Conservation (phyloP, 208 protist species). For the Herpetomonas samuelpessoai region DNA sequence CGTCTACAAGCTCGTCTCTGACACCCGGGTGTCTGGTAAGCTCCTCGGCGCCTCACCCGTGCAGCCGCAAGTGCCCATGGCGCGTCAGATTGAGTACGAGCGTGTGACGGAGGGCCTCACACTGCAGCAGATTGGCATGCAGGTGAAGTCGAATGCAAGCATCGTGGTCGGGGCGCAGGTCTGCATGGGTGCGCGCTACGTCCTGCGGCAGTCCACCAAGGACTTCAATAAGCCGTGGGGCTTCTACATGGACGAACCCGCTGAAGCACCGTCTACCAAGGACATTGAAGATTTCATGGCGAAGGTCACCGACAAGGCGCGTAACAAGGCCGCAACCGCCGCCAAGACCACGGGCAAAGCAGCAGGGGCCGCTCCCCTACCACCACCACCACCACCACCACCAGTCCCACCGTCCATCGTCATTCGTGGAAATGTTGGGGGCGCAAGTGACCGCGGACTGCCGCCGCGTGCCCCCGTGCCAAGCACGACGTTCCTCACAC, state of each 20-base stretch:
- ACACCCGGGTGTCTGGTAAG: slow-evolving; percentile 26
- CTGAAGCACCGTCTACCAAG: slow-evolving; percentile 14
- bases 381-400: too few relatives aligned
- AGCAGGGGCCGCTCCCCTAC: too few relatives aligned
- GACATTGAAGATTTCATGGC: slow-evolving; percentile 18
- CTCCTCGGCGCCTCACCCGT: slow-evolving; percentile 17
- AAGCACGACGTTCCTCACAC: slow-evolving; percentile 26
- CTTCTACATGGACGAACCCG: slow-evolving; percentile 71
- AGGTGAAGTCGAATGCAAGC: slow-evolving; percentile 57
- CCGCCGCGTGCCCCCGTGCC: background rate
- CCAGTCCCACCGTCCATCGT: too few relatives aligned
- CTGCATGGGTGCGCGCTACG: slow-evolving; percentile 82
- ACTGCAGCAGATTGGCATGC: slow-evolving; percentile 73
- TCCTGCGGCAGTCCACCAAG: slow-evolving; percentile 55
- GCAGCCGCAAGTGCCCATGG: slow-evolving; percentile 33
- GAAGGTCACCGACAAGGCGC: slow-evolving; percentile 15
- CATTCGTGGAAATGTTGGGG: background rate
- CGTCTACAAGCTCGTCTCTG: slow-evolving; percentile 56
- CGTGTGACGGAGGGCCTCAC: slow-evolving; percentile 42
- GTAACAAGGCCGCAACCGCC: slow-evolving; percentile 2
- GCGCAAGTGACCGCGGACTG: background rate
- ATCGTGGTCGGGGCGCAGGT: slow-evolving; percentile 69
- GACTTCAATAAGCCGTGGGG: slow-evolving; percentile 70
- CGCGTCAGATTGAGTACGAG: slow-evolving; percentile 57
- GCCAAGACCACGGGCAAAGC: background rate